Base-by-base conservation (phyloP, 78 protist genomes). In the Dictyostelium purpureum region DNA sequence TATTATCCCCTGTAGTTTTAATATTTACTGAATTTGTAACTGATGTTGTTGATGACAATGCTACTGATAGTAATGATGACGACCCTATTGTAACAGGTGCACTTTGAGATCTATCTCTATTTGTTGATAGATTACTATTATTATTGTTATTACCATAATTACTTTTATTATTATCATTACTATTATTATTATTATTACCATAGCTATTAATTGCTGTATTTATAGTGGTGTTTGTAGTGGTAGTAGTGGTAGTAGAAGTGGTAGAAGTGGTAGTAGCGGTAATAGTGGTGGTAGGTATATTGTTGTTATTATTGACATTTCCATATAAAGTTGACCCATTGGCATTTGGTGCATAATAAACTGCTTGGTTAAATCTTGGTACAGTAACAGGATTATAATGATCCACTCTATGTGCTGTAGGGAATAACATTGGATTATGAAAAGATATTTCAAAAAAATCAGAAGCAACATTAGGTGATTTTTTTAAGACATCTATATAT, bases 341-440 rank as follows among this genome's bases (percentile, higher is more conserved):
- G 28, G 51, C 75, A 66, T 66, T 66, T 26, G 28, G 21, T 19
- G 45, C 51, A 51, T 74, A 74, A 74, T 74, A 74, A 10, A 74
- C 80, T 11, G 80, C 80, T 51, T 74, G 80, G 19, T 74, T 74
- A 51, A 74, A 74, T 33, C 51, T 74, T 19, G 80, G 51, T 26
- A 43, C 31, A 47, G 77, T n/a, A 42, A 80, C 51, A 21, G 63
- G 89, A 74, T 74, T 74, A 80, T 80, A 80, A 80, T 80, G 89
- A 49, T 63, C 89, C 7, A 61, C 45, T 14, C 71, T 54, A 28
- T 77, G 49, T 6, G 26, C 56, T 47, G 21, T 49, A 61, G 74
- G 75, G 31, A 59, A 19, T 2, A 56, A 43, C 4, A 59, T 59
- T 12, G 63, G 89, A 11, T 70, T 67, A 19, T 42, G 54, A 57